Evolutionary conservation across 176 grass and related monocot species (phyloP).

Genomic region (Aegilops umbellulata): DNA sequence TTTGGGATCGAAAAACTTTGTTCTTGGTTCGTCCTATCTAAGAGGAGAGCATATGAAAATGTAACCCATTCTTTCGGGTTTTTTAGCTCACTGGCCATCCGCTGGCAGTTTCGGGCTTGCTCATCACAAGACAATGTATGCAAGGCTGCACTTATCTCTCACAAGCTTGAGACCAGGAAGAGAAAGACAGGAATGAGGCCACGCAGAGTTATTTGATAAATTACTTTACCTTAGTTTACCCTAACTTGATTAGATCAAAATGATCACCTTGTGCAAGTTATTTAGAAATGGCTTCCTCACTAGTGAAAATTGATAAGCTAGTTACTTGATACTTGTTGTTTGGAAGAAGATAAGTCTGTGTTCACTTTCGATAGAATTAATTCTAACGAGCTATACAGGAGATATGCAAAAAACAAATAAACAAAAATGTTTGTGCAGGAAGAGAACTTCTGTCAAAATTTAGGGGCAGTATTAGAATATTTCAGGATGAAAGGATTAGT

Average conservation of each 20-base stretch:
- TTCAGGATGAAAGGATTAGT: not conserved
- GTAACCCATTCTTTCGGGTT: too few relatives aligned
- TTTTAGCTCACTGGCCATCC: too few relatives aligned
- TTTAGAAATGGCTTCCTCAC: not conserved
- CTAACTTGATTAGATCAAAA: constrained; percentile 7
- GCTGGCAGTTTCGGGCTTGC: not conserved
- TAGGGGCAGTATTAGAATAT: not conserved
- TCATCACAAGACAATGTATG: not conserved
- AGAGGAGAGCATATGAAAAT: too few relatives aligned
- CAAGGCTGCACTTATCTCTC: not conserved
- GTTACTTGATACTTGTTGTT: constrained; percentile 7
- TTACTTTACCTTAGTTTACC: not conserved
- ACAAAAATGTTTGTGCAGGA: not conserved
- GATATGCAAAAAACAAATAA: not conserved
- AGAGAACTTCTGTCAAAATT: not conserved
- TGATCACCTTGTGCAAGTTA: not conserved
- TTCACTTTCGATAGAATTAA: constrained; percentile 1
- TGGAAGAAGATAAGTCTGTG: not conserved
- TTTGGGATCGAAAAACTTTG: too few relatives aligned
- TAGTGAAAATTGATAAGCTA: not conserved
- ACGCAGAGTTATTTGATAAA: not conserved
- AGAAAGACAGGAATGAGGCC: not conserved
- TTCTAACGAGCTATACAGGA: not conserved
- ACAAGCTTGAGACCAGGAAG: not conserved
- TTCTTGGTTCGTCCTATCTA: too few relatives aligned